Percentiles rank a stretch among this genome's conserved stretches.
Conservation (phyloP, 108 stramenopile genomes). For the Stephanodiscus triporus region DNA sequence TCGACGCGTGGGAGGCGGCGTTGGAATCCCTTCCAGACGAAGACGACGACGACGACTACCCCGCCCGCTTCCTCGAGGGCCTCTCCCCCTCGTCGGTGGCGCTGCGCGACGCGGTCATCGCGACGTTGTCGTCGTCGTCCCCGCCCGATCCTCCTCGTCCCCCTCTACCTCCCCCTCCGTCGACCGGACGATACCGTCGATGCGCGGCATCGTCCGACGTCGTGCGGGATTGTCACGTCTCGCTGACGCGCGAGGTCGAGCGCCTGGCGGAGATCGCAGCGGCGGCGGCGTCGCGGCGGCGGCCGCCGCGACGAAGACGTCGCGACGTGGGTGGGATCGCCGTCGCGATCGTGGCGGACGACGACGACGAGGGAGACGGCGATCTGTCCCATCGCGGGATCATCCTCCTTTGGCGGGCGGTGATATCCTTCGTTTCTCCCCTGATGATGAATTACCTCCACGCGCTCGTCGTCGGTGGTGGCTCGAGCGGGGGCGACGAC, state of each 20-base stretch:
- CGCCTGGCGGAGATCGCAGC: conserved; percentile 28
- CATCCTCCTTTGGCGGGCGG: conserved; percentile 21
- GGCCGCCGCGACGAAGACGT: too few species aligned
- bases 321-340: too few species aligned
- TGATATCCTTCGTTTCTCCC: conserved; percentile 37
- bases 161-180: not conserved
- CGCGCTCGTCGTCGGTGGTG: not conserved
- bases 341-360: not conserved
- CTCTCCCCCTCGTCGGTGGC: conserved; percentile 4
- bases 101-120: conserved; percentile 36
- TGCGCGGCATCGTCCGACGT: conserved; percentile 14
- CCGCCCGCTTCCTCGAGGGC: not conserved
- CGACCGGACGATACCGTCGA: too few species aligned
- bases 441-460: conserved; percentile 19
- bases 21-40: not conserved
- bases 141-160: too few species aligned
- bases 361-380: conserved; percentile 1
- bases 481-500: not conserved
- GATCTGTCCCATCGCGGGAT: not conserved
- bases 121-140: not conserved
- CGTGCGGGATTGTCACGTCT: conserved; percentile 31
- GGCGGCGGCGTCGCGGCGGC: conserved; percentile 3
- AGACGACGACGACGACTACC: not conserved
- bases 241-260: conserved; percentile 21
- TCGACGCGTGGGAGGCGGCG: conserved; percentile 22